These are phyloP conservation scores for Lecanoromycetidae sp. DNA, from an alignment of 2,329 filamentous ascomycete genomes.

Conservation along the genomic window DNA sequence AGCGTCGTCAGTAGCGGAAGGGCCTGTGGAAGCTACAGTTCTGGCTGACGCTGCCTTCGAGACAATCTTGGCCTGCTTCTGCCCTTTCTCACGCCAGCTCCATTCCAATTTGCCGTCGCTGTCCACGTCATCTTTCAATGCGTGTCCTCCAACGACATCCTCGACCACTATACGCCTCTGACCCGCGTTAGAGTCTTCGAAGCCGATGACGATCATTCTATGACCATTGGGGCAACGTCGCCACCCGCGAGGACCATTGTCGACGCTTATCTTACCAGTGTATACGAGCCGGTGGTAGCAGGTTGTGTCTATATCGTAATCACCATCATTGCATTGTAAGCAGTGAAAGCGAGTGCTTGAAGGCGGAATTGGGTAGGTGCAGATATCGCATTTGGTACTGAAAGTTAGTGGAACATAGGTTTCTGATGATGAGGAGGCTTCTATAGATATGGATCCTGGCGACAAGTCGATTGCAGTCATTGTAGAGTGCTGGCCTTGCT, in stretches of 20 bases:
- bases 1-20: neutral
- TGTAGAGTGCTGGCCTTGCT: slow-evolving; percentile 12
- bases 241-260: slow-evolving; percentile 74
- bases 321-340: slow-evolving; percentile 39
- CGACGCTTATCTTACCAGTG: slow-evolving; percentile 52
- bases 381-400: slow-evolving; percentile 66
- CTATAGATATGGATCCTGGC: slow-evolving; percentile 25
- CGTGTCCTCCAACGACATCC: slow-evolving; percentile 66
- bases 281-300: slow-evolving; percentile 49
- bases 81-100: slow-evolving; percentile 6
- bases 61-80: neutral
- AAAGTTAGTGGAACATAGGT: slow-evolving; percentile 58
- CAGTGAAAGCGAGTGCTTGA: slow-evolving; percentile 67
- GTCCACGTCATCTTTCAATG: slow-evolving; percentile 49
- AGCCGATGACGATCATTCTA: slow-evolving; percentile 71
- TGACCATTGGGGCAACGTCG: slow-evolving; percentile 68
- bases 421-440: neutral
- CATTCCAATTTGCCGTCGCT: slow-evolving; percentile 17
- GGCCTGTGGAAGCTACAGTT: neutral
- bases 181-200: slow-evolving; percentile 55
- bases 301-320: slow-evolving; percentile 21
- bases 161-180: slow-evolving; percentile 55
- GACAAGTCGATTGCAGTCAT: slow-evolving; percentile 25
- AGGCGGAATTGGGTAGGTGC: slow-evolving; percentile 58
- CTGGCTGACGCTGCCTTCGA: neutral